These are phyloP conservation scores for Sclerotinia subarctica DNA, from an alignment of 2,329 filamentous ascomycete genomes.

Conservation along the genomic window DNA sequence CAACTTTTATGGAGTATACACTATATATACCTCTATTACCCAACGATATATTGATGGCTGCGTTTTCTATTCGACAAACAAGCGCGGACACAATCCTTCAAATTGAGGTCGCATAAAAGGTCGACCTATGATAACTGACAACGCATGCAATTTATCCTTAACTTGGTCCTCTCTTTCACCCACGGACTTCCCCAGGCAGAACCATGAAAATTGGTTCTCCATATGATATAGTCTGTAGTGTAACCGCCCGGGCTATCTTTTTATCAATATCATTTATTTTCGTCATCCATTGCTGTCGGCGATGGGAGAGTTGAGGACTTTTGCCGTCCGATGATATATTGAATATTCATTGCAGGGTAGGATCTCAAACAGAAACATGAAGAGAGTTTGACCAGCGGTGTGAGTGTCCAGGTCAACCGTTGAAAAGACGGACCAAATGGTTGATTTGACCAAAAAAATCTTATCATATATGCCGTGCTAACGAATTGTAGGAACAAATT, in stretches of 20 bases:
- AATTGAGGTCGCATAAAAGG: slow-evolving; percentile 2
- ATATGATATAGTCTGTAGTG: background rate
- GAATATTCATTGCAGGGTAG: background rate
- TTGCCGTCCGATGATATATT: background rate
- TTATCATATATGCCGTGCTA: background rate
- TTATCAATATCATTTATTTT: background rate
- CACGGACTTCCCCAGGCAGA: background rate
- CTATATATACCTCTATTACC: background rate
- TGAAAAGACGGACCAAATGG: background rate
- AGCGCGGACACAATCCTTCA: slow-evolving; percentile 16
- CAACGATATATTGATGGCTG: background rate
- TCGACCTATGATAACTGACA: background rate
- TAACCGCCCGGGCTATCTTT: slow-evolving; percentile 7
- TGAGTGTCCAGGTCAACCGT: slow-evolving; percentile 21
- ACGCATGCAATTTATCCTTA: slow-evolving; percentile 1
- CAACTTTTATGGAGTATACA: background rate
- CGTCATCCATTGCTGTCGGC: slow-evolving; percentile 1
- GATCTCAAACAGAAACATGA: background rate
- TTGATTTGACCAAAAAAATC: background rate
- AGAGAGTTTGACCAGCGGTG: slow-evolving; percentile 16
- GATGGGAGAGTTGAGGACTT: background rate
- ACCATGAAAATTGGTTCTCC: background rate
- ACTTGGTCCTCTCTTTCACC: background rate
- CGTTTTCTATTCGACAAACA: slow-evolving; percentile 7
- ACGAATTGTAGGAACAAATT: background rate